Percentiles rank a stretch among this genome's conserved stretches.
phyloP scores from a whole-genome alignment of 2,329 filamentous ascomycete genomes.

The Exserohilum rostratum region DNA sequence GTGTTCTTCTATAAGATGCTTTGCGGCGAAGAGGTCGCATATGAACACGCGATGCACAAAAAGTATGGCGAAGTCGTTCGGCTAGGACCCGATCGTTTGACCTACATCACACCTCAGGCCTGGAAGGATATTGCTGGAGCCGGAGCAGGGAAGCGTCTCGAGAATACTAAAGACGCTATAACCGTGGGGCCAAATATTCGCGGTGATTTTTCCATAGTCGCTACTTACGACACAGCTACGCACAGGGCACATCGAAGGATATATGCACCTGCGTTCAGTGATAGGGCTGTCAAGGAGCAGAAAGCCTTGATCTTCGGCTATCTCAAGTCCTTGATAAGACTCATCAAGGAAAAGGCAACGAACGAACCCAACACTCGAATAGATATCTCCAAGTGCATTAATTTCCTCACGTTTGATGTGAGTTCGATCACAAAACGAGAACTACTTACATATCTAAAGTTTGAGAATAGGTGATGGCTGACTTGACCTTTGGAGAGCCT shows the following conservation, averaged over 20 bases:
- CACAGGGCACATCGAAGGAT: background rate
- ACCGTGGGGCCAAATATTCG: background rate
- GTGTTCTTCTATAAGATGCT: background rate
- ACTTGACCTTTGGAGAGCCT: conserved; percentile 40
- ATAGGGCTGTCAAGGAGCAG: conserved; percentile 43
- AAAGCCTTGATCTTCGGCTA: conserved; percentile 45
- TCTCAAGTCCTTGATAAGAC: conserved; percentile 20
- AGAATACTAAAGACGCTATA: background rate
- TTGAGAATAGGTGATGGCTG: conserved; percentile 33
- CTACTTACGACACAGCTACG: background rate
- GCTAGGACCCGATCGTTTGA: conserved; percentile 11
- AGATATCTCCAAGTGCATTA: background rate
- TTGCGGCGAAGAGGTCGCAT: background rate
- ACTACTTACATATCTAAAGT: too few relatives aligned
- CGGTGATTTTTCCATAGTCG: background rate
- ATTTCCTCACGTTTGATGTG: background rate
- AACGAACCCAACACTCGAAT: background rate
- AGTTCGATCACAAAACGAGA: too few relatives aligned
- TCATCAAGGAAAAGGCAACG: background rate
- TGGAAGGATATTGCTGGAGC: conserved; percentile 15
- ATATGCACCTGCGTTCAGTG: conserved; percentile 44
- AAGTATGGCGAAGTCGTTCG: conserved; percentile 18
- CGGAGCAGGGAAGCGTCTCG: background rate
- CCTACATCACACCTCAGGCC: conserved; percentile 6
- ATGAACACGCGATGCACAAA: background rate